Evolutionary conservation across 2,329 filamentous ascomycete genomes (phyloP).

Genomic region (Scedosporium dehoogii): DNA sequence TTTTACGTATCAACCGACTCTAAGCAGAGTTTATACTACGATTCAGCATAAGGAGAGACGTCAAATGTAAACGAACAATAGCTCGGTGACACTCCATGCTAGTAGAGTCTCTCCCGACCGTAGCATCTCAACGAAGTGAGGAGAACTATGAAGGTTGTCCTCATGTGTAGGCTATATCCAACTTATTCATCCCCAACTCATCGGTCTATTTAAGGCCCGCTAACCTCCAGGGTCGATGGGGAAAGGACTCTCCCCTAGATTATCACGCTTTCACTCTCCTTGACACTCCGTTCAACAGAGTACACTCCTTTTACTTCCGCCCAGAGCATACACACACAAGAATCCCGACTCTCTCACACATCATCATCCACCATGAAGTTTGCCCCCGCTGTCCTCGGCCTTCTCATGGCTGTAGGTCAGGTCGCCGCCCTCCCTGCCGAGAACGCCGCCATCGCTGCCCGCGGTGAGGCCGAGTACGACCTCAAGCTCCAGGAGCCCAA

Average conservation of each 20-base stretch:
- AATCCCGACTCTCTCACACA: background rate
- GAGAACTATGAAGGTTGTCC: background rate
- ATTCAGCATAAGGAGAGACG: too few species aligned
- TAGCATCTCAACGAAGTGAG: background rate
- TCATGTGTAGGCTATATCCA: background rate
- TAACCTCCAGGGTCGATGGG: background rate
- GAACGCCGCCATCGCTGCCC: background rate
- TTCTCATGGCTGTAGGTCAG: background rate
- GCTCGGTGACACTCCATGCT: too few species aligned
- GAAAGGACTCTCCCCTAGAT: background rate
- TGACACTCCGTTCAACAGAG: background rate
- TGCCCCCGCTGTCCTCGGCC: background rate
- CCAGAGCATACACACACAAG: background rate
- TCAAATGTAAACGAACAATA: too few species aligned
- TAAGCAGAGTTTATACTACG: too few species aligned
- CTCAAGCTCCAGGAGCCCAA: too few species aligned
- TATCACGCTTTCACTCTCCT: background rate
- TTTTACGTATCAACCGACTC: too few species aligned
- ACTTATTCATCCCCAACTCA: background rate
- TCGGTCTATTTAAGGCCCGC: background rate
- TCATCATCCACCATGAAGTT: conserved; percentile 2
- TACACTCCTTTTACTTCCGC: background rate
- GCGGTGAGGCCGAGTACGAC: background rate
- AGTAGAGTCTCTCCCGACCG: background rate
- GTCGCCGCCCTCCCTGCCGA: background rate